A percentile compares a stretch with the other conserved stretches of the same genome.
These are phyloP conservation scores for Mycena haematopus DNA, from an alignment of 768 basidiomycete species.

Conservation along the genomic window DNA sequence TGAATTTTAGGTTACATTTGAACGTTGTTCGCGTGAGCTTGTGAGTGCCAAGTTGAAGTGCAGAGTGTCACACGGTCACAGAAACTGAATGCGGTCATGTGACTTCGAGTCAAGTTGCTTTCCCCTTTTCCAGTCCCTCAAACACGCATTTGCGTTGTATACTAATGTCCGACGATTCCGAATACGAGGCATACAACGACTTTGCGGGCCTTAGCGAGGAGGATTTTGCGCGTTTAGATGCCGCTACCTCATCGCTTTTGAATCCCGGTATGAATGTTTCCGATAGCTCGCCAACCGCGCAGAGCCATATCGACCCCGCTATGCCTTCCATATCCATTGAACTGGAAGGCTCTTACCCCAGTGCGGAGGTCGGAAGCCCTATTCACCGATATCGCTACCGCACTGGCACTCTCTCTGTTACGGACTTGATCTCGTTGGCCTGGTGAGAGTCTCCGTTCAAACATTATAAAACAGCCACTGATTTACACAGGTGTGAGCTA, in stretches of 20 bases:
- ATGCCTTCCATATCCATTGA: slow-evolving; percentile 46
- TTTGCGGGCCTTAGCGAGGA: slow-evolving; percentile 64
- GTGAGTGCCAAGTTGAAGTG: too few relatives aligned
- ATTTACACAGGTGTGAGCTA: slow-evolving; percentile 70
- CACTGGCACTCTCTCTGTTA: slow-evolving; percentile 58
- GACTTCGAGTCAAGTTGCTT: not conserved
- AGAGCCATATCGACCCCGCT: slow-evolving; percentile 14
- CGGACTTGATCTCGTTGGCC: slow-evolving; percentile 64
- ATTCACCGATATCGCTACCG: slow-evolving; percentile 49
- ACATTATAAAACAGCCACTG: slow-evolving; percentile 5
- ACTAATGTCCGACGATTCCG: slow-evolving; percentile 37
- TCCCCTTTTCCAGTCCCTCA: not conserved
- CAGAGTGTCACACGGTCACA: not conserved
- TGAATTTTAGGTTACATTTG: too few relatives aligned
- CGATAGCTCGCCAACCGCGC: not conserved
- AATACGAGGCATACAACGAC: slow-evolving; percentile 55
- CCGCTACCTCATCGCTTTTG: slow-evolving; percentile 28
- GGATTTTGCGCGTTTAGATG: slow-evolving; percentile 60
- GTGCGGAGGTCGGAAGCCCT: slow-evolving; percentile 37
- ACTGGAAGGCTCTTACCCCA: slow-evolving; percentile 31
- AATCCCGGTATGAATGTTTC: not conserved
- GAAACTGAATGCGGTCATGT: not conserved
- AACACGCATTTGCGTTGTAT: not conserved
- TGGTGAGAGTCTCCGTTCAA: slow-evolving; percentile 61
- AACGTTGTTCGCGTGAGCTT: too few relatives aligned